phyloP scores from a whole-genome alignment of 2,329 filamentous ascomycete species.

The Ceratocystis smalleyi region DNA sequence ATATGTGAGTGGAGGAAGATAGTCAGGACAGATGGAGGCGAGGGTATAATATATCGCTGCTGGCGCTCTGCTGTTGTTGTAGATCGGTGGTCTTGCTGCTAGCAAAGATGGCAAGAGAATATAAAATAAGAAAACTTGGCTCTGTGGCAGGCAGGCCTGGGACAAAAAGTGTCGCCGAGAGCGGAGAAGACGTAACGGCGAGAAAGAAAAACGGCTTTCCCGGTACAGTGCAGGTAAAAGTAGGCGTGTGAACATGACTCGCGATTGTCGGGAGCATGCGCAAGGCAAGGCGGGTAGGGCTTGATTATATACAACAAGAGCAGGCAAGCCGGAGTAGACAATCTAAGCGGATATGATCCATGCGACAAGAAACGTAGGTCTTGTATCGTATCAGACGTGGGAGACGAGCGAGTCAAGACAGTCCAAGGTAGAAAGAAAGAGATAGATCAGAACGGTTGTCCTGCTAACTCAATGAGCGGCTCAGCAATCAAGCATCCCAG shows the following conservation, averaged over 20 bases:
- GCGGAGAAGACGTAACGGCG: not conserved
- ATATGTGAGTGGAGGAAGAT: not conserved
- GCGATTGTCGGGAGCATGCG: too few species aligned
- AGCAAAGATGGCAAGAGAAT: not conserved
- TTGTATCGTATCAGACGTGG: too few species aligned
- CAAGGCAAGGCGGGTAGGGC: too few species aligned
- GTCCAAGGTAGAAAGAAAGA: not conserved
- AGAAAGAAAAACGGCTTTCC: not conserved
- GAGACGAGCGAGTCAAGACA: too few species aligned
- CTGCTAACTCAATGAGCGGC: not conserved
- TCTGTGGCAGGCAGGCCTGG: not conserved
- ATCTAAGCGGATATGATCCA: too few species aligned
- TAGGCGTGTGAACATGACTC: too few species aligned
- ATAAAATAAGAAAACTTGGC: not conserved
- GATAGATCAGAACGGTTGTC: not conserved
- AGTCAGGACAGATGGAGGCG: not conserved
- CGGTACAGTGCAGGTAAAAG: too few species aligned
- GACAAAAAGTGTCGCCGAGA: too few species aligned
- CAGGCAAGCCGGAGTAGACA: too few species aligned
- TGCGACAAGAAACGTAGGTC: too few species aligned
- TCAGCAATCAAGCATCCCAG: conserved; percentile 46
- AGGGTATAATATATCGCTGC: not conserved
- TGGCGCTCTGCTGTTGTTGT: not conserved
- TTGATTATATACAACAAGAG: too few species aligned
- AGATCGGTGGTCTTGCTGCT: not conserved